Evolutionary conservation across 345 rosid species (phyloP), one percentile per base, ranked within the genome.

Genomic region (Gynandropsis gynandra): DNA sequence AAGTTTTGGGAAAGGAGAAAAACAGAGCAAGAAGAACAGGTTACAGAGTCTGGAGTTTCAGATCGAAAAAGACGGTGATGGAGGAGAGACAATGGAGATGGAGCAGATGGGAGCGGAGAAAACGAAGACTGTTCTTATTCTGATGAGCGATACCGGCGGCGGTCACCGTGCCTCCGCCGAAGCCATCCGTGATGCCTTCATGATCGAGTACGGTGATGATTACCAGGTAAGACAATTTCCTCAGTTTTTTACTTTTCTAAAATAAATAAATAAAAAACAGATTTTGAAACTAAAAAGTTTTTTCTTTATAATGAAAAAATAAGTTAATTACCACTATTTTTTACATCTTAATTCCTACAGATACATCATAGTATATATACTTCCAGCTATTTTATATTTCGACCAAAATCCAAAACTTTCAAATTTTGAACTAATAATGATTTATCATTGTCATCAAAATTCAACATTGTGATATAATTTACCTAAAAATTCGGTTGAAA

Each of bases 81-180:
- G 74, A 4, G 78, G 64, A 36, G 79, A 69, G 33, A 64, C 67
- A 50, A 65, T 85, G 83, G 93, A 76, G 76, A 78, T 92, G 47
- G 77, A 70, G 27, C 96, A 87, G 76, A 92, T 92, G 74, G 98
- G 95, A 17, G 96, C 96, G 0, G 83, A 79, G 52, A 79, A 87
- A 70, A 76, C 83, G 24, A 90, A 90, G 63, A 87, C 72, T 42
- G 98, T 87, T 42, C 62, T 90, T 76, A 90, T 90, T 69, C 80
- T 90, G 37, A 90, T 90, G 98, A 90, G 96, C 58, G 98, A 90
- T 27, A 90, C 98, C 1, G 98, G 98, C 0, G 98, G 98, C 3
- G 96, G 96, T 47, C 98, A 90, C 70, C 78, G 98, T 42, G 98
- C 98, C 45, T 87, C 96, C 15, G 98, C 98, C 7, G 98, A 90